Percentiles rank a stretch among this genome's conserved stretches.
Evolutionary conservation across 2,329 filamentous ascomycete species (phyloP).

Genomic region (Paraphoma chrysanthemicola): DNA sequence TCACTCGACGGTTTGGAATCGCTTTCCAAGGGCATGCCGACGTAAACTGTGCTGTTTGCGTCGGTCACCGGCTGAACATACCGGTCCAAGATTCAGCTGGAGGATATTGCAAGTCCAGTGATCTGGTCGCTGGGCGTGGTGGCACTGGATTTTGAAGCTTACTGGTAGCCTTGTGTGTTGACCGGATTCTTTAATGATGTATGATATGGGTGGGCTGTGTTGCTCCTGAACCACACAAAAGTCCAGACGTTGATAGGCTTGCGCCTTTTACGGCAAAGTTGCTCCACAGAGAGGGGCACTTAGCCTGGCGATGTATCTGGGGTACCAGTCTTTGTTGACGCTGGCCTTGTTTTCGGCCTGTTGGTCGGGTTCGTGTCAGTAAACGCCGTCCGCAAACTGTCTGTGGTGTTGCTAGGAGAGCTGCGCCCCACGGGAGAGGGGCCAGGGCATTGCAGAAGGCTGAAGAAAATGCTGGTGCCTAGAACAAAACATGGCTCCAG

Average conservation of each 20-base stretch:
- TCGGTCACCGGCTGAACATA: conserved; percentile 34
- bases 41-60: conserved; percentile 14
- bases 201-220: conserved; percentile 19
- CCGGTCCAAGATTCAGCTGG: conserved; percentile 12
- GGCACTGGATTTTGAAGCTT: conserved; percentile 12
- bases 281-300: conserved; percentile 3
- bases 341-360: conserved; percentile 33
- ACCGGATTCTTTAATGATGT: conserved; percentile 10
- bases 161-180: conserved; percentile 17
- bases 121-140: conserved; percentile 11
- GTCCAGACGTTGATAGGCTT: conserved; percentile 3
- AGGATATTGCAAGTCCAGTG: conserved; percentile 3
- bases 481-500: conserved; percentile 13
- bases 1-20: conserved; percentile 35
- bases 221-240: neutral
- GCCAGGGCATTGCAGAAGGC: conserved; percentile 24
- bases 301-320: conserved; percentile 26
- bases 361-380: conserved; percentile 21
- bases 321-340: conserved; percentile 24
- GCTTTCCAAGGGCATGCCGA: conserved; percentile 41
- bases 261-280: conserved; percentile 9
- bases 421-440: conserved; percentile 30
- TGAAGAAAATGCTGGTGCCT: conserved; percentile 35
- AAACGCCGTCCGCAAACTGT: conserved; percentile 2
- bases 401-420: conserved; percentile 13